These are phyloP conservation scores for Glaciozyma martinii DNA, from an alignment of 768 basidiomycete genomes.

Conservation along the genomic window DNA sequence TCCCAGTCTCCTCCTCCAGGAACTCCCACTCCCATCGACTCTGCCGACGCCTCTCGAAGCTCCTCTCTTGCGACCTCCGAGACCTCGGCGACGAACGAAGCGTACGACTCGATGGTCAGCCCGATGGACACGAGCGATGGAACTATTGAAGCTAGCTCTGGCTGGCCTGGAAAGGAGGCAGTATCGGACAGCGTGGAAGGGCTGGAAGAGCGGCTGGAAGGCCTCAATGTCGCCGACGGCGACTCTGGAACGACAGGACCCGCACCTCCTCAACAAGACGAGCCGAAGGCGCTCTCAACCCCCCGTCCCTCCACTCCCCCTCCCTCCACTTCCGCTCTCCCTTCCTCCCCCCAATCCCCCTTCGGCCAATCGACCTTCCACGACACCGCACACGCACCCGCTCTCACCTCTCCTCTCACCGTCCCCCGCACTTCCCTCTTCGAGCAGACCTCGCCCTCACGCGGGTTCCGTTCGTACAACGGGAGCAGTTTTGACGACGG, in stretches of 20 bases:
- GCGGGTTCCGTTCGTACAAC: conserved; percentile 23
- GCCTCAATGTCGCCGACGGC: neutral
- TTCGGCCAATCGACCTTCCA: conserved; percentile 21
- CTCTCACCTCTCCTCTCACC: neutral
- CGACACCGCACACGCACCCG: neutral
- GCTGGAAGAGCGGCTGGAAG: conserved; percentile 9
- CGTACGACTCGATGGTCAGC: conserved; percentile 26
- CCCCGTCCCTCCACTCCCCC: neutral
- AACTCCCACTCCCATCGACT: neutral
- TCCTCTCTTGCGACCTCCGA: conserved; percentile 10
- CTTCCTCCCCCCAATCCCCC: neutral
- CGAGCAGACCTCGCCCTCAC: neutral
- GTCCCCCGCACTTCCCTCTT: neutral
- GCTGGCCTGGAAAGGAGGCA: conserved; percentile 18
- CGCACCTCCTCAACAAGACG: neutral
- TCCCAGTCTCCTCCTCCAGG: neutral
- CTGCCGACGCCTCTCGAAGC: neutral
- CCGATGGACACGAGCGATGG: conserved; percentile 23
- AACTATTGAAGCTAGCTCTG: conserved; percentile 2
- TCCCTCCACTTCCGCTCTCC: neutral
- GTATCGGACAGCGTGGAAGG: neutral
- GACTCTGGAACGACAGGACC: neutral
- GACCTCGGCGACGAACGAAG: neutral
- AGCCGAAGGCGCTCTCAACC: neutral
- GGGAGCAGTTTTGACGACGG: conserved; percentile 21